phyloP scores from a whole-genome alignment of 2,329 filamentous ascomycete species.

The Pseudocercospora vitis region DNA sequence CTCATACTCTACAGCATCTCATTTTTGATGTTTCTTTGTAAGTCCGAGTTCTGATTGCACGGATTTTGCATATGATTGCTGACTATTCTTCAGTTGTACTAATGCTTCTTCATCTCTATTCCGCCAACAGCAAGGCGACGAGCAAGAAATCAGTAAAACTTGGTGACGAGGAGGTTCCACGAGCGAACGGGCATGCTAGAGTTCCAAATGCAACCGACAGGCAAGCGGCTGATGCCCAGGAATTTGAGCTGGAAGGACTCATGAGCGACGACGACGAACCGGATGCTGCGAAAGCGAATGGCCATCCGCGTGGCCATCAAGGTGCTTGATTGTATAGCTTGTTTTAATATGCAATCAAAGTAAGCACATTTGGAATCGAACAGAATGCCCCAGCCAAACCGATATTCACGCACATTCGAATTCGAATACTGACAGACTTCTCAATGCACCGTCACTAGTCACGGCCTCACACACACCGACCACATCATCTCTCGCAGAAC shows the following conservation, averaged over 20 bases:
- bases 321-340: not conserved
- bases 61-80: not conserved
- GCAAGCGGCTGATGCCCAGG: conserved; percentile 75
- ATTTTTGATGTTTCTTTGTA: conserved; percentile 85
- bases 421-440: not conserved
- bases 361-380: not conserved
- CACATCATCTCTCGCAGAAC: not conserved
- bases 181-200: conserved; percentile 48
- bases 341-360: not conserved
- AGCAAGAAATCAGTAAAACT: conserved; percentile 37
- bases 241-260: conserved; percentile 89
- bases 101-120: conserved; percentile 82
- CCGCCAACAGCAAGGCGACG: conserved; percentile 56
- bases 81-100: conserved; percentile 61
- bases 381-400: not conserved
- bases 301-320: conserved; percentile 6
- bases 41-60: conserved; percentile 33
- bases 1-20: conserved; percentile 88
- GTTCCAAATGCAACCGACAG: conserved; percentile 47
- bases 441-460: not conserved
- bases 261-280: conserved; percentile 69
- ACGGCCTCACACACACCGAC: not conserved
- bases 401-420: too few relatives aligned
- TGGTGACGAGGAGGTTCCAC: conserved; percentile 32
- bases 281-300: conserved; percentile 18